phyloP scores from a whole-genome alignment of 805 yeast species.

The Isabelozyma heimii region DNA sequence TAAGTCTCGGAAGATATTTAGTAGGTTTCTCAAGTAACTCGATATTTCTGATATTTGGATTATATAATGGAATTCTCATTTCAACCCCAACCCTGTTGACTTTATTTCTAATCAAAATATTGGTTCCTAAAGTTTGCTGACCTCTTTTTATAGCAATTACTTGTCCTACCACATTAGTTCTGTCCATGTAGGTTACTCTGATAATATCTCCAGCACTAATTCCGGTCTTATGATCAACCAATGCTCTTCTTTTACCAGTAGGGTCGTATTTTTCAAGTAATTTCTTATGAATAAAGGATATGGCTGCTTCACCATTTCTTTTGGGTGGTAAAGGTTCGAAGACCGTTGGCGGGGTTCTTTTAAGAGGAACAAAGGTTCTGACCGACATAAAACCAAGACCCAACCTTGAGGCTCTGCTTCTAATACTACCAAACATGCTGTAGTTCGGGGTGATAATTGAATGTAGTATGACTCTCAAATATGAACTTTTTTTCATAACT shows the following conservation, averaged over 20 bases:
- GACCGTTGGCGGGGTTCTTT: constrained; percentile 25
- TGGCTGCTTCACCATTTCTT: constrained; percentile 44
- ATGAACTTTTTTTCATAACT: background rate
- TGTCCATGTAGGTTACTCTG: constrained; percentile 66
- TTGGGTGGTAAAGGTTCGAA: constrained; percentile 50
- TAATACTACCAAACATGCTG: background rate
- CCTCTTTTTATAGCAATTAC: constrained; percentile 71
- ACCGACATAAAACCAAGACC: background rate
- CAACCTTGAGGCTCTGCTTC: background rate
- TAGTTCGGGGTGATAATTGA: background rate
- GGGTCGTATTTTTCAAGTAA: constrained; percentile 66
- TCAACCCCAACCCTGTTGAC: constrained; percentile 84
- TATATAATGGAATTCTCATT: constrained; percentile 72
- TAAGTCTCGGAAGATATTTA: constrained; percentile 71
- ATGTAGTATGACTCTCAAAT: background rate
- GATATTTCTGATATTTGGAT: constrained; percentile 72
- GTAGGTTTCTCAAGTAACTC: constrained; percentile 76
- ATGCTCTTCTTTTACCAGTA: constrained; percentile 45
- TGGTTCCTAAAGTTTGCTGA: constrained; percentile 62
- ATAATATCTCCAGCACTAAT: constrained; percentile 82
- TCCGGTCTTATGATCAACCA: constrained; percentile 27
- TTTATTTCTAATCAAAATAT: constrained; percentile 79
- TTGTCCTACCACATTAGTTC: constrained; percentile 73
- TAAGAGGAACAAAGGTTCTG: background rate
- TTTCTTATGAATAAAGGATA: constrained; percentile 47